Percentiles rank a stretch among this genome's conserved stretches.
Evolutionary conservation across 805 yeast species (phyloP).

Genomic region (Teunomyces stri): DNA sequence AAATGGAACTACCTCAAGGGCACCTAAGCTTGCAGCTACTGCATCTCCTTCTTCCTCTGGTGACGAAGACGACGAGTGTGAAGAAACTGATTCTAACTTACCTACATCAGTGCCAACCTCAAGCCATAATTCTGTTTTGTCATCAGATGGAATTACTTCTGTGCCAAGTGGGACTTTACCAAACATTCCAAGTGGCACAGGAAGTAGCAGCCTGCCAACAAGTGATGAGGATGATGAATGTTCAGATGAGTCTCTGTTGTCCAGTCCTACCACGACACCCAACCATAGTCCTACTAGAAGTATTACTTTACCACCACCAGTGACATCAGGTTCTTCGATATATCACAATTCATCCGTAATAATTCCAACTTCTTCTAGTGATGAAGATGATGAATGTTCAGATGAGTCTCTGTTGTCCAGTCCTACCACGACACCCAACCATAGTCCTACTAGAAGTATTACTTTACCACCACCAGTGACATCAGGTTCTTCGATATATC

Average conservation of each 20-base stretch:
- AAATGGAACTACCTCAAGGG: background rate
- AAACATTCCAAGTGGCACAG: slow-evolving; percentile 1
- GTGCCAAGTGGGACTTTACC: background rate
- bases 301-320: background rate
- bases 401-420: background rate
- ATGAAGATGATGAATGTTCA: slow-evolving; percentile 7
- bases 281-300: background rate
- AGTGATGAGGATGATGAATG: slow-evolving; percentile 5
- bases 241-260: slow-evolving; percentile 2
- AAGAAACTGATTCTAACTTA: slow-evolving; percentile 9
- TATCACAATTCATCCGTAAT: background rate
- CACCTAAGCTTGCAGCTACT: slow-evolving; percentile 4
- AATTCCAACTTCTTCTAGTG: slow-evolving; percentile 5
- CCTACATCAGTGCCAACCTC: slow-evolving; percentile 9
- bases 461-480: background rate
- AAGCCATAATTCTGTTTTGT: background rate
- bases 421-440: background rate
- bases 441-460: background rate
- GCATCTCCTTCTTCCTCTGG: slow-evolving; percentile 8
- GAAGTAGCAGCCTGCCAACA: slow-evolving; percentile 6
- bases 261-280: background rate
- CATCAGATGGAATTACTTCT: background rate
- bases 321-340: background rate
- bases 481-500: background rate
- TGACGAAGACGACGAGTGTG: slow-evolving; percentile 18